Percentiles rank a stretch among this genome's conserved stretches.
Evolutionary conservation across 2,329 filamentous ascomycete species (phyloP).

Genomic region (Ceratocystiopsis minuta): DNA sequence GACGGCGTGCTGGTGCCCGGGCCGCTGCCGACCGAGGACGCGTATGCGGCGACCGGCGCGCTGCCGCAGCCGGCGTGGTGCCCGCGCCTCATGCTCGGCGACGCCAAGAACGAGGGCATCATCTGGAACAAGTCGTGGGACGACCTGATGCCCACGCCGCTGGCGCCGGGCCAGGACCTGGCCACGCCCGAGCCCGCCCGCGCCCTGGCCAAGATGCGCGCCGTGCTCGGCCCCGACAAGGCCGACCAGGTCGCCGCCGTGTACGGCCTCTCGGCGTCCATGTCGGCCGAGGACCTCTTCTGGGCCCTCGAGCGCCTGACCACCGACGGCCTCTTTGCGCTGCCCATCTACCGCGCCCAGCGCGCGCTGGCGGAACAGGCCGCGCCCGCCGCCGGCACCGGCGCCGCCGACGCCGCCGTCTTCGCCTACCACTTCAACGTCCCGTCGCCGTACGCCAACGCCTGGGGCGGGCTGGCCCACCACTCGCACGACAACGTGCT

Average conservation of each 20-base stretch:
- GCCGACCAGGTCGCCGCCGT: neutral
- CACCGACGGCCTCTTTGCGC: slow-evolving; percentile 7
- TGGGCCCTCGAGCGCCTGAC: slow-evolving; percentile 7
- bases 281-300: slow-evolving; percentile 4
- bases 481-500: slow-evolving; percentile 10
- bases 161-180: slow-evolving; percentile 1
- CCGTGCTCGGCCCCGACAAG: slow-evolving; percentile 1
- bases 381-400: neutral
- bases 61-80: slow-evolving; percentile 5
- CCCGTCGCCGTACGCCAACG: slow-evolving; percentile 10
- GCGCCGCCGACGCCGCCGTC: neutral
- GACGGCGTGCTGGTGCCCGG: slow-evolving; percentile 5
- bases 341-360: slow-evolving; percentile 6
- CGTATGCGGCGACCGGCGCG: slow-evolving; percentile 3
- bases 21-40: neutral
- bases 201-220: slow-evolving; percentile 1
- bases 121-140: slow-evolving; percentile 11
- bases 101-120: slow-evolving; percentile 9
- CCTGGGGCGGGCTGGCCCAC: slow-evolving; percentile 9
- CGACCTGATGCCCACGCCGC: neutral
- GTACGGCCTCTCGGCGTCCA: slow-evolving; percentile 3
- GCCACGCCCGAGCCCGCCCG: slow-evolving; percentile 1
- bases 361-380: no score
- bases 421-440: slow-evolving; percentile 11
- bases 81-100: slow-evolving; percentile 9